Conservation (phyloP, 352 stramenopile species). For the Pythium angustatum region DNA sequence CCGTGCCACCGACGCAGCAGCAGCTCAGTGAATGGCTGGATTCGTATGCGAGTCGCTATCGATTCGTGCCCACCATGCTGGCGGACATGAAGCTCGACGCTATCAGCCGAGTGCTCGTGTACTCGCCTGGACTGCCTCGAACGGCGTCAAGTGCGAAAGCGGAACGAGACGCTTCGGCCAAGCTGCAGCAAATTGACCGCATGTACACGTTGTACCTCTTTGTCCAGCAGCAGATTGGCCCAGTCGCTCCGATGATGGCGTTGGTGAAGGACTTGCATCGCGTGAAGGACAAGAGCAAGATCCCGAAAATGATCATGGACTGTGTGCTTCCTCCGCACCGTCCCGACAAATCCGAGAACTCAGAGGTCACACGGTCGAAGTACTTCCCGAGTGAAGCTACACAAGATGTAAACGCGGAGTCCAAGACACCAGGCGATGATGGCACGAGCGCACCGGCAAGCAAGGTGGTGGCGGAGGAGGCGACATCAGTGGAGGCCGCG, state of each 20-base stretch:
- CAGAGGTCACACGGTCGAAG: too few relatives aligned
- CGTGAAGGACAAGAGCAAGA: not conserved
- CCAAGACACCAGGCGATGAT: not conserved
- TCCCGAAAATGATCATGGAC: slow-evolving; percentile 18
- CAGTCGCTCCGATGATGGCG: slow-evolving; percentile 24
- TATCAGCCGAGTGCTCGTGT: slow-evolving; percentile 33
- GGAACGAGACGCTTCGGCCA: slow-evolving; percentile 45
- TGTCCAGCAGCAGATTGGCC: slow-evolving; percentile 31
- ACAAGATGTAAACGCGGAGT: too few relatives aligned
- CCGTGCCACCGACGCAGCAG: slow-evolving; percentile 22
- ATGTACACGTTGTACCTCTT: slow-evolving; percentile 54
- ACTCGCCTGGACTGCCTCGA: slow-evolving; percentile 4
- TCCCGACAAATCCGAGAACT: not conserved
- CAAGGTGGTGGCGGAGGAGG: not conserved
- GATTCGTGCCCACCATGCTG: slow-evolving; percentile 46
- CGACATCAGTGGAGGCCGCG: not conserved
- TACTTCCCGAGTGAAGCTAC: not conserved
- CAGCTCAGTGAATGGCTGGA: slow-evolving; percentile 41
- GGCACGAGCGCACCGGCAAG: not conserved
- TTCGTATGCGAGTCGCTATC: slow-evolving; percentile 40
- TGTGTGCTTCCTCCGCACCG: slow-evolving; percentile 15
- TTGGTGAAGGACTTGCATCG: slow-evolving; percentile 23
- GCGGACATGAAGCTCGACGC: slow-evolving; percentile 39
- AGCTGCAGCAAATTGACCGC: slow-evolving; percentile 71
- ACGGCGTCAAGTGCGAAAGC: slow-evolving; percentile 19